Conservation (phyloP, 164 flowering plant species). For the Berberis vulgaris region DNA sequence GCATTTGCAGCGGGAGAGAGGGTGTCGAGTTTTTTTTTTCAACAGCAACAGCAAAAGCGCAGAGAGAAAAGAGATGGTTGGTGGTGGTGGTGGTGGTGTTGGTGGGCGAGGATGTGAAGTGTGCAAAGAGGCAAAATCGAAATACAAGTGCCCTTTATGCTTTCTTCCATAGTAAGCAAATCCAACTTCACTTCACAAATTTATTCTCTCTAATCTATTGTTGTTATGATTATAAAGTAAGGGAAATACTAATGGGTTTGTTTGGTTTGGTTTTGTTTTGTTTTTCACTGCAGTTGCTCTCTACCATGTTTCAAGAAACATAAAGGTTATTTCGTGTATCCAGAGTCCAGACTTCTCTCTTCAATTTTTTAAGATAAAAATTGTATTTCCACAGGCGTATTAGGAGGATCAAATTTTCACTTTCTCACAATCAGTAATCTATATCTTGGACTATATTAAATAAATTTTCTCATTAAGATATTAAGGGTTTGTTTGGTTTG, state of each 20-base stretch:
- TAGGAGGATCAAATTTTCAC: too few species aligned
- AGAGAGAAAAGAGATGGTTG: constrained; percentile 17
- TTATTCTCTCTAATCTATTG: not conserved
- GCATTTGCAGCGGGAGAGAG: too few species aligned
- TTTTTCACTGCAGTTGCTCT: constrained; percentile 42
- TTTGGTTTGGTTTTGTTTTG: not conserved
- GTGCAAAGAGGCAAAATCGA: constrained; percentile 59
- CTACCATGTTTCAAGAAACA: constrained; percentile 67
- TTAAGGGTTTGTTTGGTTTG: too few species aligned
- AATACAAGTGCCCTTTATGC: constrained; percentile 73
- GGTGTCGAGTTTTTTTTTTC: not conserved
- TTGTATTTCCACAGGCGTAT: too few species aligned
- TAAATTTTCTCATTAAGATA: too few species aligned
- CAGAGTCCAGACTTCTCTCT: too few species aligned
- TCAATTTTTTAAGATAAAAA: too few species aligned
- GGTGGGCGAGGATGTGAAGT: constrained; percentile 39
- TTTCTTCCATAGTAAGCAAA: constrained; percentile 55
- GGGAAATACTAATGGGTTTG: too few species aligned
- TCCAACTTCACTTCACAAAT: not conserved
- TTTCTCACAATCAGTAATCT: too few species aligned
- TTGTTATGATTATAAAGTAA: not conserved
- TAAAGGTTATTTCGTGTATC: constrained; percentile 35
- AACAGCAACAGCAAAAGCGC: not conserved
- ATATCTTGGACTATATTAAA: too few species aligned
- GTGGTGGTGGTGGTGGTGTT: constrained; percentile 1